Evolutionary conservation across 768 basidiomycete genomes (phyloP).

Genomic region (Flagelloscypha sp.): DNA sequence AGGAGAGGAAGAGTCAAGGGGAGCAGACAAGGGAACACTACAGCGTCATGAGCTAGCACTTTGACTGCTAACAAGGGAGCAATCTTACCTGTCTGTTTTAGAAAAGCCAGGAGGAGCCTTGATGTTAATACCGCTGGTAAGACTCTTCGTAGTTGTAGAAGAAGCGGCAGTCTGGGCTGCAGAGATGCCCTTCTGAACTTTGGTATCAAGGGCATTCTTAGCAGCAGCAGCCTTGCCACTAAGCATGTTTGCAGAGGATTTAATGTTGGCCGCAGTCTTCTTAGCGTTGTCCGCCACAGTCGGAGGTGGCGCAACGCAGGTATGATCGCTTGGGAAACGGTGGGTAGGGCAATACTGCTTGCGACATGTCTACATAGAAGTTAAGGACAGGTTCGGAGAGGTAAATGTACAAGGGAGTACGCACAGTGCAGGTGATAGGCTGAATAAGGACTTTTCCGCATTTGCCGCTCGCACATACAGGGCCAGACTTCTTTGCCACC

Average conservation of each 20-base stretch:
- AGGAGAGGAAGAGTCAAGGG: conserved; percentile 14
- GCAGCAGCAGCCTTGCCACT: conserved; percentile 31
- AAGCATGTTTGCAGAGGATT: conserved; percentile 22
- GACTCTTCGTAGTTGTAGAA: conserved; percentile 15
- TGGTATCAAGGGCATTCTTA: conserved; percentile 17
- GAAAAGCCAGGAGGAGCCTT: conserved; percentile 27
- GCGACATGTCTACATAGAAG: conserved; percentile 49
- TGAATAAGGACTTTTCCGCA: conserved; percentile 71
- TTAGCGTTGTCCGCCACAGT: conserved; percentile 13
- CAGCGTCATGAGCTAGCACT: conserved; percentile 61
- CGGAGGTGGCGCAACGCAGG: conserved; percentile 29
- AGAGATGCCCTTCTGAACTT: conserved; percentile 27
- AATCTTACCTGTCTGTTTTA: conserved; percentile 58
- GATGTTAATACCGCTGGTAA: conserved; percentile 10
- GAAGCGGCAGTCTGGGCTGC: conserved; percentile 11
- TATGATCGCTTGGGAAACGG: conserved; percentile 71
- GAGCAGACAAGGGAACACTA: conserved; percentile 30
- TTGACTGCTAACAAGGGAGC: conserved; percentile 16
- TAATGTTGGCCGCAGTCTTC: conserved; percentile 11
- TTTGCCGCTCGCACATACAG: conserved; percentile 49
- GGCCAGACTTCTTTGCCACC: conserved; percentile 38
- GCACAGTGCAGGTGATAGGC: conserved; percentile 66
- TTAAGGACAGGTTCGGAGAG: conserved; percentile 1
- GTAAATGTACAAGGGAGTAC: conserved; percentile 21
- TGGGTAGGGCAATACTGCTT: conserved; percentile 71